phyloP scores from a whole-genome alignment of 2,329 filamentous ascomycete species.

The Davidsoniella neocaledoniae region DNA sequence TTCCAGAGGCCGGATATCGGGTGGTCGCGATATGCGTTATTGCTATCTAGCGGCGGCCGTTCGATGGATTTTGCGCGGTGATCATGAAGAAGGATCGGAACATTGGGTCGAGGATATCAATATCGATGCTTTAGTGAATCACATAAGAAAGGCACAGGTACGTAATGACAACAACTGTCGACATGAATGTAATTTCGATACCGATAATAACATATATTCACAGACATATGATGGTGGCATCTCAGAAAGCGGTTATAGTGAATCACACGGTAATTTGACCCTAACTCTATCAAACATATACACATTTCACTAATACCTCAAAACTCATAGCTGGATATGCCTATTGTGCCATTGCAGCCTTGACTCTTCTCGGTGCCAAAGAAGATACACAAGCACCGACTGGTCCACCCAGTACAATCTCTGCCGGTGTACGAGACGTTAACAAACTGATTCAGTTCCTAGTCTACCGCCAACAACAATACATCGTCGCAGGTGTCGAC shows the following conservation, averaged over 20 bases:
- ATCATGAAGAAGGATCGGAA: constrained; percentile 30
- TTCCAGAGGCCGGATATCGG: constrained; percentile 42
- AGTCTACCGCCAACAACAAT: constrained; percentile 45
- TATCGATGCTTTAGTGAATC: constrained; percentile 48
- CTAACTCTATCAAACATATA: constrained; percentile 3
- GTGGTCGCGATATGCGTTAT: constrained; percentile 71
- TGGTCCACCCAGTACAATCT: constrained; percentile 13
- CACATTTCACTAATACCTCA: constrained; percentile 19
- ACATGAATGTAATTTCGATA: not conserved
- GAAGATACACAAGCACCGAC: constrained; percentile 8
- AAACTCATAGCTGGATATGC: constrained; percentile 53
- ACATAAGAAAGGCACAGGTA: constrained; percentile 49
- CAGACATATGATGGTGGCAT: constrained; percentile 77
- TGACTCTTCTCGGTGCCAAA: constrained; percentile 50
- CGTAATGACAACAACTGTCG: constrained; percentile 14
- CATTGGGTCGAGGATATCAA: constrained; percentile 55
- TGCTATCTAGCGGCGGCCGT: constrained; percentile 73
- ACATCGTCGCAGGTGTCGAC: constrained; percentile 32
- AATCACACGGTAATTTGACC: constrained; percentile 56
- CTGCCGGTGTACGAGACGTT: constrained; percentile 20
- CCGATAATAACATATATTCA: not conserved
- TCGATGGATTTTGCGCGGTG: constrained; percentile 63
- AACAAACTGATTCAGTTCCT: constrained; percentile 35
- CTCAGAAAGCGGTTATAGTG: constrained; percentile 58
- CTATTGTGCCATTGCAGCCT: constrained; percentile 68